Evolutionary conservation across 768 basidiomycete species (phyloP).

Genomic region (Tricholoma terreum): DNA sequence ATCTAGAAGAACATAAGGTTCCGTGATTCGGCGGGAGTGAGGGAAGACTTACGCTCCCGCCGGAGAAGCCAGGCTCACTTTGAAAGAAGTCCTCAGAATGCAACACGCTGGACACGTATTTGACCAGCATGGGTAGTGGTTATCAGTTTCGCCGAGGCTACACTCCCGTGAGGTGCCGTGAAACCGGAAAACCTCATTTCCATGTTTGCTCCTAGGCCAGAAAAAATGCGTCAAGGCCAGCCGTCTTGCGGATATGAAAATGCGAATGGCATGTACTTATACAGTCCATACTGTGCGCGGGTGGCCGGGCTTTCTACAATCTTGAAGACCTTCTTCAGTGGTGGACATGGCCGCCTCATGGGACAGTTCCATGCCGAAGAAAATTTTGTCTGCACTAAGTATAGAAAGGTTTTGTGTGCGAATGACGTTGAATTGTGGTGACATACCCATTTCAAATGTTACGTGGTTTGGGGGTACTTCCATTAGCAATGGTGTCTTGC

Average conservation of each 20-base stretch:
- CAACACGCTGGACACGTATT: constrained; percentile 22
- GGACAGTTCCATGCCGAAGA: constrained; percentile 21
- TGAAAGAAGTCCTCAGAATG: constrained; percentile 32
- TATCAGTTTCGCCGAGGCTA: constrained; percentile 20
- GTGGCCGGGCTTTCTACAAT: constrained; percentile 25
- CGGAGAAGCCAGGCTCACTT: constrained; percentile 26
- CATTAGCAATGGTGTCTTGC: constrained; percentile 22
- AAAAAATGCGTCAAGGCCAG: background rate
- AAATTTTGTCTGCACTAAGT: constrained; percentile 26
- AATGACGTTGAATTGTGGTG: background rate
- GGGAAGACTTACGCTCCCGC: constrained; percentile 23
- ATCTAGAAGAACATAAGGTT: constrained; percentile 10
- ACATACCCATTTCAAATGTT: constrained; percentile 21
- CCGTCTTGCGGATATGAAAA: background rate
- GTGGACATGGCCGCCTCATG: constrained; percentile 3
- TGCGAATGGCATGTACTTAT: constrained; percentile 6
- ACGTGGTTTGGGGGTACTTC: constrained; percentile 22
- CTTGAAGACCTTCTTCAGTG: constrained; percentile 27
- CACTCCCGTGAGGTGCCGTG: constrained; percentile 29
- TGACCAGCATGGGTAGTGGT: constrained; percentile 22
- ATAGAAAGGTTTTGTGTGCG: background rate
- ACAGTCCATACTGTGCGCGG: constrained; percentile 9
- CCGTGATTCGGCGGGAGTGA: background rate
- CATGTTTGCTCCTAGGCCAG: constrained; percentile 15
- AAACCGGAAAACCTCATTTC: constrained; percentile 30